phyloP scores from a whole-genome alignment of 768 basidiomycete species.

The Amyloporia xantha region DNA sequence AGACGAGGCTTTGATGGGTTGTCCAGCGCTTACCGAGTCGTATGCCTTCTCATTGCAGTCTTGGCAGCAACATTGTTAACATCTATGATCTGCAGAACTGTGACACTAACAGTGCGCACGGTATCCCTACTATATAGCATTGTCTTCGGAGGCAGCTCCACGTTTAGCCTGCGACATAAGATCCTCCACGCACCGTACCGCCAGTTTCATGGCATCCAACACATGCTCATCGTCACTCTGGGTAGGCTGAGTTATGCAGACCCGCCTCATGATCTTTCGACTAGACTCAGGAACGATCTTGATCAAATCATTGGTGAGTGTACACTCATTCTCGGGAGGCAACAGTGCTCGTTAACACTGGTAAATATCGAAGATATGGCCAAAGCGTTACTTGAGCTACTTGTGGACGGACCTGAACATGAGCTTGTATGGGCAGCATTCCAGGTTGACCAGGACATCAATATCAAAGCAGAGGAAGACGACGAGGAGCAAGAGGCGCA shows the following conservation, averaged over 20 bases:
- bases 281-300: conserved; percentile 6
- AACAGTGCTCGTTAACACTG: too few relatives aligned
- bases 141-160: conserved; percentile 40
- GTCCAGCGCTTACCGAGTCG: conserved; percentile 31
- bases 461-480: conserved; percentile 7
- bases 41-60: conserved; percentile 20
- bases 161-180: conserved; percentile 48
- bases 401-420: conserved; percentile 26
- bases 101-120: conserved; percentile 45
- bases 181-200: conserved; percentile 49
- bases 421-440: conserved; percentile 26
- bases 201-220: conserved; percentile 53
- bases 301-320: conserved; percentile 21
- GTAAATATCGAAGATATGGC: conserved; percentile 23
- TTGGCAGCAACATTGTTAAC: not conserved
- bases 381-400: conserved; percentile 23
- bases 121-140: conserved; percentile 59
- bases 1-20: conserved; percentile 28
- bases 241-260: conserved; percentile 64
- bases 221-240: conserved; percentile 72
- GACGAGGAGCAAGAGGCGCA: conserved; percentile 14
- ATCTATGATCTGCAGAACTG: conserved; percentile 33
- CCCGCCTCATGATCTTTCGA: conserved; percentile 16
- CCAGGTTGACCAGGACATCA: conserved; percentile 8
- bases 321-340: too few relatives aligned